Evolutionary conservation across 106 monocot species (phyloP).

Genomic region (Platanthera zijinensis): DNA sequence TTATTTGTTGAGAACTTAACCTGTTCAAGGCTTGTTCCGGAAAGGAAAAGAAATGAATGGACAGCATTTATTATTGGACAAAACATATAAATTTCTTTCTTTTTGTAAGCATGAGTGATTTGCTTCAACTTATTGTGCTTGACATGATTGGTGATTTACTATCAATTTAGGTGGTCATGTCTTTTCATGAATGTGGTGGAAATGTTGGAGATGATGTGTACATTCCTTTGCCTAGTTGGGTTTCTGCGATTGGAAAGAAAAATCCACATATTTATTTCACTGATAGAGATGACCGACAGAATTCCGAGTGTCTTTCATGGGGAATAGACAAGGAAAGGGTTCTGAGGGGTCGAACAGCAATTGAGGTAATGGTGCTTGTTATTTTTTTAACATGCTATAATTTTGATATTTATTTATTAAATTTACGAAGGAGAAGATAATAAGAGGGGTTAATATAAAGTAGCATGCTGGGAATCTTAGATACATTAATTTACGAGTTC

Average conservation of each 20-base stretch:
- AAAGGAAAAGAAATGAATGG: background rate
- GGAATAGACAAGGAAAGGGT: conserved; percentile 95
- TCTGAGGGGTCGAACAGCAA: conserved; percentile 75
- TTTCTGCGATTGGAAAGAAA: conserved; percentile 65
- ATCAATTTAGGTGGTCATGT: conserved; percentile 75
- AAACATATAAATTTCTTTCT: background rate
- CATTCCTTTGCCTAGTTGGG: conserved; percentile 85
- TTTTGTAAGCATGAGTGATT: conserved; percentile 3
- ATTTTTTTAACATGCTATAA: background rate
- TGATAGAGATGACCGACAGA: conserved; percentile 60
- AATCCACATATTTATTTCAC: conserved; percentile 94
- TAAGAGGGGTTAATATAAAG: background rate
- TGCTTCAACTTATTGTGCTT: background rate
- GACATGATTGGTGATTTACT: background rate
- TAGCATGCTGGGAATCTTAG: background rate
- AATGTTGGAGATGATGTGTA: conserved; percentile 84
- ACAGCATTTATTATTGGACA: background rate
- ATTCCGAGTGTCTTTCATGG: conserved; percentile 76
- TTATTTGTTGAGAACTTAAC: background rate
- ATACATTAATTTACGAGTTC: background rate
- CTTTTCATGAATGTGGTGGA: conserved; percentile 96
- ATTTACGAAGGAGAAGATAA: background rate
- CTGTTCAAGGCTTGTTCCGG: background rate
- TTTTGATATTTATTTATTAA: background rate
- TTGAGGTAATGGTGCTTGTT: conserved; percentile 54